phyloP scores from a whole-genome alignment of 345 rosid genomes.

The Cardamine resedifolia region DNA sequence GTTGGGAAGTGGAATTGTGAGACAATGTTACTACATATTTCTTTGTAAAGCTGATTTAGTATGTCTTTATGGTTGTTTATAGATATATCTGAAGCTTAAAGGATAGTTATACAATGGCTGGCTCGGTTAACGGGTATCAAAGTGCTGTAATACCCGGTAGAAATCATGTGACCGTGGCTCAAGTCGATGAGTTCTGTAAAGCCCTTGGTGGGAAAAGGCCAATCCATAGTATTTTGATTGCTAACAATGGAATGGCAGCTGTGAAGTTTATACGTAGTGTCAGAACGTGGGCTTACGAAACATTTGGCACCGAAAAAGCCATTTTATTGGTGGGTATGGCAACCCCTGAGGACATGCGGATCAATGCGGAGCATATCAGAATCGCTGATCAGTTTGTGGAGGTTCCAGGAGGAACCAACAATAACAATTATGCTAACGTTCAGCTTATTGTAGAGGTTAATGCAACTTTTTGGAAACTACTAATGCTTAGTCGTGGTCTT shows the following conservation, averaged over 20 bases:
- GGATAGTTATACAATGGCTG: slow-evolving; percentile 47
- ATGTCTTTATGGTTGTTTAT: slow-evolving; percentile 29
- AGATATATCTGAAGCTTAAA: slow-evolving; percentile 64
- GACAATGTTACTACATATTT: not conserved
- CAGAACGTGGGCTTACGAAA: slow-evolving; percentile 98
- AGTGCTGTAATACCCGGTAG: slow-evolving; percentile 56
- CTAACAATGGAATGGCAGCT: slow-evolving; percentile 99
- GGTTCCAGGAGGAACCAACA: slow-evolving; percentile 99
- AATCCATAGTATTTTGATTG: slow-evolving; percentile 85
- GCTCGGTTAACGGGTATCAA: slow-evolving; percentile 51
- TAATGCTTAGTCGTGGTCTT: too few relatives aligned
- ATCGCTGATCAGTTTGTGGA: slow-evolving; percentile 99
- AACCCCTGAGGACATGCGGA: slow-evolving; percentile 99
- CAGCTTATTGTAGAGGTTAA: slow-evolving; percentile 98
- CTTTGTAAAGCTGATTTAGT: not conserved
- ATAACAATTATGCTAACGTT: slow-evolving; percentile 97
- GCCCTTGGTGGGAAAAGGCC: slow-evolving; percentile 86
- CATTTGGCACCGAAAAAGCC: slow-evolving; percentile 94
- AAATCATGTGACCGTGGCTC: slow-evolving; percentile 56
- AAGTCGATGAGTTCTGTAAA: slow-evolving; percentile 78
- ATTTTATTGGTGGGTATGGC: slow-evolving; percentile 98
- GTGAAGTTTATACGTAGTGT: slow-evolving; percentile 96
- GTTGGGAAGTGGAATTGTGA: not conserved
- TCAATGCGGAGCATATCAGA: slow-evolving; percentile 97
- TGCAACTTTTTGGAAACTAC: not conserved